These are phyloP conservation scores for Malus sieversii DNA, from an alignment of 306 rosid genomes.

Conservation along the genomic window DNA sequence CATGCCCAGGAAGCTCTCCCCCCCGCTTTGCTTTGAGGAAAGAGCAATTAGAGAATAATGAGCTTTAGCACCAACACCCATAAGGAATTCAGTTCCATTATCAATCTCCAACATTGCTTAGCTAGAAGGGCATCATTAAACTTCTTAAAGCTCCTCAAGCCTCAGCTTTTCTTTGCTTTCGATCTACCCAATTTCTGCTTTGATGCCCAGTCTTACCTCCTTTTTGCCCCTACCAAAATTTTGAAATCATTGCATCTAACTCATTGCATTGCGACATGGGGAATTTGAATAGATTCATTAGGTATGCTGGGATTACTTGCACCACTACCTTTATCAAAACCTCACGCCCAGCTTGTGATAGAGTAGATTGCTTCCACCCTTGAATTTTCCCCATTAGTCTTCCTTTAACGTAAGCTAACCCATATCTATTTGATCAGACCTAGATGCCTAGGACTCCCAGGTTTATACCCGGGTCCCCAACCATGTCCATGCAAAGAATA, in stretches of 20 bases:
- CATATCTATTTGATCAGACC: background rate
- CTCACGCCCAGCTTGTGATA: background rate
- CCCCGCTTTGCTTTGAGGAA: background rate
- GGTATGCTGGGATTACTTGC: background rate
- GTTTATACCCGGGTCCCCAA: rapidly evolving
- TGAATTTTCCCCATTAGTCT: too few species aligned
- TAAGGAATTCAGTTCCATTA: background rate
- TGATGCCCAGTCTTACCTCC: background rate
- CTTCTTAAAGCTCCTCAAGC: too few species aligned
- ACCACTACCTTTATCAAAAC: background rate
- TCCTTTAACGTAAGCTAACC: background rate
- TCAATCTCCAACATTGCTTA: too few species aligned
- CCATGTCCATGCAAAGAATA: too few species aligned
- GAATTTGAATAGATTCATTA: too few species aligned
- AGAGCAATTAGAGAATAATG: background rate
- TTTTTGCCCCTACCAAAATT: background rate
- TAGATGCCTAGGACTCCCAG: background rate
- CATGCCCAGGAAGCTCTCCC: background rate
- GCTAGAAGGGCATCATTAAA: too few species aligned
- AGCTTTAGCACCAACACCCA: background rate
- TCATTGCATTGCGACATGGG: background rate
- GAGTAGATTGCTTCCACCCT: background rate
- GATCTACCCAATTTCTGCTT: too few species aligned
- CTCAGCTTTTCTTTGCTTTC: rapidly evolving
- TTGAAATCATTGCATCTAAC: too few species aligned